Percentiles rank a stretch among this genome's conserved stretches.
Evolutionary conservation across 148 eudicot genomes (phyloP).

Genomic region (Vaccinium darrowii): DNA sequence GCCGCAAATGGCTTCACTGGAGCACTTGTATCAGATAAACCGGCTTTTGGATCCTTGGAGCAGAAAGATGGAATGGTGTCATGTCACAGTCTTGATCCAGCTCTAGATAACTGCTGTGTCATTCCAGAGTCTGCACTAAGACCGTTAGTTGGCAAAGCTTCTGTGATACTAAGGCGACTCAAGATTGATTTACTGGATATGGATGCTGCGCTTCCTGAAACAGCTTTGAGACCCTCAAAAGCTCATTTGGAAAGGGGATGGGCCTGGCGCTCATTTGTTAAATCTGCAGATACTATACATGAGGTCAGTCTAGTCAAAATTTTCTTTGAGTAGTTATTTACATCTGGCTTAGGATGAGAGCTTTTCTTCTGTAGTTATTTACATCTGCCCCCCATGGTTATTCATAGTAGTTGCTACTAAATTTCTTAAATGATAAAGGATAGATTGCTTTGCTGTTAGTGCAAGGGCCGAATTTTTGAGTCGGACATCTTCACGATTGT

Average conservation of each 20-base stretch:
- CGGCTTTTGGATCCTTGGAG: neutral
- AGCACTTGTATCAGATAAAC: constrained; percentile 18
- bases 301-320: constrained; percentile 38
- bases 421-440: neutral
- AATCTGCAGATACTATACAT: constrained; percentile 54
- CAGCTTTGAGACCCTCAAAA: constrained; percentile 45
- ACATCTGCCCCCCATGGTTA: neutral
- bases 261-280: constrained; percentile 66
- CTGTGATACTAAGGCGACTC: constrained; percentile 46
- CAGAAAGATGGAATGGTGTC: constrained; percentile 20
- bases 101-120: constrained; percentile 25
- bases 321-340: neutral
- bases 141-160: constrained; percentile 52
- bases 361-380: neutral
- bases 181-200: constrained; percentile 65
- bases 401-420: constrained; percentile 2
- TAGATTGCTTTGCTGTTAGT: neutral
- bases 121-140: constrained; percentile 53
- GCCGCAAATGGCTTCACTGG: constrained; percentile 17
- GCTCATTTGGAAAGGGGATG: constrained; percentile 42
- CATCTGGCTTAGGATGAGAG: neutral
- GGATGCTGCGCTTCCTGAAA: constrained; percentile 73
- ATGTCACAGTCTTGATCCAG: constrained; percentile 1
- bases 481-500: neutral
- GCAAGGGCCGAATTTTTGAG: neutral